A percentile compares a stretch with the other conserved stretches of the same genome.
Evolutionary conservation across 148 eudicot genomes (phyloP).

Genomic region (Mesembryanthemum crystallinum): DNA sequence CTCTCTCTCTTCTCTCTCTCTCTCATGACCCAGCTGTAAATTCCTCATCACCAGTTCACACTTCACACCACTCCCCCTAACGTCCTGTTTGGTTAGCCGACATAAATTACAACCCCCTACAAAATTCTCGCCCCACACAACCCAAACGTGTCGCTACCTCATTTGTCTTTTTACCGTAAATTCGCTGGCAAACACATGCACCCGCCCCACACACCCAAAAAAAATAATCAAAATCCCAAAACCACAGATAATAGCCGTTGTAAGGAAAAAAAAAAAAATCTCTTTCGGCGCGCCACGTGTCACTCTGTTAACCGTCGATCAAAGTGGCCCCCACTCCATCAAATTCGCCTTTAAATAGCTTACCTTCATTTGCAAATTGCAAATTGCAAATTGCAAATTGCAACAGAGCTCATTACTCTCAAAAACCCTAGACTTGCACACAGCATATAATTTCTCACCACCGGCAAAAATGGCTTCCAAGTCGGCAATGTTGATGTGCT

Average conservation of each 20-base stretch:
- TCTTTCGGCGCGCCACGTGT: neutral
- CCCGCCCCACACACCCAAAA: neutral
- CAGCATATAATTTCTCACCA: neutral
- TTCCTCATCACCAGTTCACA: neutral
- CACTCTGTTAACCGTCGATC: neutral
- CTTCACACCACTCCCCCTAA: too few species aligned
- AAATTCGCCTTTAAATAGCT: neutral
- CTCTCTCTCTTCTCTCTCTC: too few species aligned
- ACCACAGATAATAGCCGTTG: constrained; percentile 12
- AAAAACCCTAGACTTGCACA: neutral
- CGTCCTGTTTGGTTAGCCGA: neutral
- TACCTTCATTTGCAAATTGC: neutral
- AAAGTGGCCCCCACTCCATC: neutral
- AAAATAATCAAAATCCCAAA: neutral
- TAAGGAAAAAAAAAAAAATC: neutral
- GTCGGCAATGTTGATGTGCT: neutral
- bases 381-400: too few species aligned
- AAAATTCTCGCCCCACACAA: neutral
- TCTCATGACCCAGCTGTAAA: constrained; percentile 16
- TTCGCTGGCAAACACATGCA: constrained; percentile 18
- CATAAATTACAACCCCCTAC: constrained; percentile 5
- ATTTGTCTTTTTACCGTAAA: neutral
- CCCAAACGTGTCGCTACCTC: neutral
- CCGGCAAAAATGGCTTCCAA: neutral
- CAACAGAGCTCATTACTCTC: neutral